Percentiles rank a stretch among this genome's conserved stretches.
Evolutionary conservation across 805 yeast genomes (phyloP).

Genomic region (Yamadazyma ubonensis): DNA sequence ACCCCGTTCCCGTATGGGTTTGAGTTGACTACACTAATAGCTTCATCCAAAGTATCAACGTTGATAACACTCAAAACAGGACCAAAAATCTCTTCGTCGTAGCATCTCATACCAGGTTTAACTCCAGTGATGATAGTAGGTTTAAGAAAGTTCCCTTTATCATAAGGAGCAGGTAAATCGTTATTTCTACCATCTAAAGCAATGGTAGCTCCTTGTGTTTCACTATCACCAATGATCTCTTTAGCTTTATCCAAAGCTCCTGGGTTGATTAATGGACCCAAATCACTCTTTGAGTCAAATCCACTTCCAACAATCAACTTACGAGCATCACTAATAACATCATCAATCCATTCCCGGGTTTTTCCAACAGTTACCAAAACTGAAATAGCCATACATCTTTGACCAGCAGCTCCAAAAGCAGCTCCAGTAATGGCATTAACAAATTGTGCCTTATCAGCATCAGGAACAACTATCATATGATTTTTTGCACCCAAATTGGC

Average conservation of each 20-base stretch:
- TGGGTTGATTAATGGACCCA: constrained; percentile 74
- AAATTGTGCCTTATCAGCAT: constrained; percentile 63
- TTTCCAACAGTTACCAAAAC: constrained; percentile 71
- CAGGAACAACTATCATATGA: constrained; percentile 72
- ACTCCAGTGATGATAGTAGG: constrained; percentile 65
- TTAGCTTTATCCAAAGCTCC: constrained; percentile 53
- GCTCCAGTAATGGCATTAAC: constrained; percentile 69
- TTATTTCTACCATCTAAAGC: constrained; percentile 62
- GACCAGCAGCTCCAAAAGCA: constrained; percentile 84
- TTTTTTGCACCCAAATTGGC: constrained; percentile 79
- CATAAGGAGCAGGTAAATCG: constrained; percentile 27
- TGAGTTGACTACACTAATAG: constrained; percentile 59
- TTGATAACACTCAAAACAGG: constrained; percentile 66
- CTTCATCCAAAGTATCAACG: constrained; percentile 65
- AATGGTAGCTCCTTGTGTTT: constrained; percentile 60
- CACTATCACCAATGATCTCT: constrained; percentile 55
- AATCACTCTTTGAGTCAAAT: constrained; percentile 57
- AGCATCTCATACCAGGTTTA: constrained; percentile 67
- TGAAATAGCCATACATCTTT: constrained; percentile 78
- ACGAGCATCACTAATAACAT: constrained; percentile 57
- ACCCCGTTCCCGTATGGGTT: constrained; percentile 69
- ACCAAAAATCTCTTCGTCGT: constrained; percentile 76
- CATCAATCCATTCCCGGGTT: constrained; percentile 61
- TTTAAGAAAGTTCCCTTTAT: constrained; percentile 67
- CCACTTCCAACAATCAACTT: constrained; percentile 63